These are phyloP conservation scores for Jasminum sambac DNA, from an alignment of 257 asterid species.

Conservation along the genomic window DNA sequence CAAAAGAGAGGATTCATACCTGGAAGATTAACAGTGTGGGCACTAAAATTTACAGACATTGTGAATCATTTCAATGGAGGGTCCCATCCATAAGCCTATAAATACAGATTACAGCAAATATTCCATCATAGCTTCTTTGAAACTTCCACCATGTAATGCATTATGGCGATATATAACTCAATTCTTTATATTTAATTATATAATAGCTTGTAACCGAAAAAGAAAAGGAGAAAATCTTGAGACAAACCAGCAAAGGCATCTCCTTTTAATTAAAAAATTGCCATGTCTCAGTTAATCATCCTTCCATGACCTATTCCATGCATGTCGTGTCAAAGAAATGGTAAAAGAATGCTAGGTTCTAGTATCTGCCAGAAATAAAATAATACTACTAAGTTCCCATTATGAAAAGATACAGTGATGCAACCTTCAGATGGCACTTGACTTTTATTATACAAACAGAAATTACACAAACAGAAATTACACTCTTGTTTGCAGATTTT, in stretches of 20 bases:
- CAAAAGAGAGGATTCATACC: slow-evolving; percentile 11
- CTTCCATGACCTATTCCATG: slow-evolving; percentile 19
- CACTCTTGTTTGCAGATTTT: slow-evolving; percentile 56
- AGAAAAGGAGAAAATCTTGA: neutral
- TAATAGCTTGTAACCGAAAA: neutral
- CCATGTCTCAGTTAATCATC: neutral
- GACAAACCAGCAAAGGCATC: neutral
- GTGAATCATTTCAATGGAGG: slow-evolving; percentile 32
- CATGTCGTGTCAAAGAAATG: slow-evolving; percentile 16
- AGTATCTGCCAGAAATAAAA: neutral
- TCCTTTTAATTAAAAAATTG: slow-evolving; percentile 7
- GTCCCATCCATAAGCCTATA: slow-evolving; percentile 38
- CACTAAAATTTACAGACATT: slow-evolving; percentile 34
- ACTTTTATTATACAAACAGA: neutral
- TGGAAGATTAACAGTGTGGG: slow-evolving; percentile 27
- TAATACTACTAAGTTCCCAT: neutral
- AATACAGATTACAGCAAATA: slow-evolving; percentile 24
- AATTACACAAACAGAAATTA: neutral
- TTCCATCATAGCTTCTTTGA: slow-evolving; percentile 34
- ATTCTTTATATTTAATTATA: neutral
- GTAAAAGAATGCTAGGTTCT: neutral
- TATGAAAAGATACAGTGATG: neutral
- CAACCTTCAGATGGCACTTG: slow-evolving; percentile 4
- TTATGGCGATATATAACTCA: neutral
- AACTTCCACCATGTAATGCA: slow-evolving; percentile 16